Conservation (phyloP, 2,329 filamentous ascomycete genomes). For the Colletotrichum viniferum region DNA sequence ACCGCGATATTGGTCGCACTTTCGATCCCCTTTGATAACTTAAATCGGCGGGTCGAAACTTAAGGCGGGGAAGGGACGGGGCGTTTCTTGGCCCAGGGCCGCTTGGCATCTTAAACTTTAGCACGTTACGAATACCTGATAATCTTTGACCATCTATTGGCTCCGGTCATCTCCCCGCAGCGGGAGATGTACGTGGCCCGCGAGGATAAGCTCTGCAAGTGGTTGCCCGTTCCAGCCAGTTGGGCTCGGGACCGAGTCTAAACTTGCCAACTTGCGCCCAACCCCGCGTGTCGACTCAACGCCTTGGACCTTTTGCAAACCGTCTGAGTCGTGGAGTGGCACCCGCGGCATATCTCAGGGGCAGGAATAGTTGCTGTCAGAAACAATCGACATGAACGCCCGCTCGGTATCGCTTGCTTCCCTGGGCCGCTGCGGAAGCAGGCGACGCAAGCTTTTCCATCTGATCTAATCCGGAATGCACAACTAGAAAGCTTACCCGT, state of each 20-base stretch:
- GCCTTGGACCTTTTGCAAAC: too few species aligned
- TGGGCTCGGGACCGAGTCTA: background rate
- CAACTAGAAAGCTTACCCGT: background rate
- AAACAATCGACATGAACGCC: background rate
- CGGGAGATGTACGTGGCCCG: slow-evolving; percentile 17
- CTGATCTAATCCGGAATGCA: background rate
- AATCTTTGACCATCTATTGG: background rate
- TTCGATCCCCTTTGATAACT: background rate
- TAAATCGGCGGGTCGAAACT: background rate
- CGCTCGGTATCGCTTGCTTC: background rate
- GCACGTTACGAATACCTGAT: background rate
- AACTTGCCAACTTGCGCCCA: background rate
- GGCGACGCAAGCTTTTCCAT: background rate
- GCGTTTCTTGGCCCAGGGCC: background rate
- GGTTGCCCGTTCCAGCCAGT: background rate
- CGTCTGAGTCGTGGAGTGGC: background rate
- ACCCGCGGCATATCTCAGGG: background rate
- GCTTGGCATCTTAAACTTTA: background rate
- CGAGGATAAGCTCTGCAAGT: background rate
- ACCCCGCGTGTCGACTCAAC: background rate
- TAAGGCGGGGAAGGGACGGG: background rate
- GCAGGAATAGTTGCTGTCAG: slow-evolving; percentile 5
- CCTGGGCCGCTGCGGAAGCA: background rate
- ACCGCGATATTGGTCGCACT: background rate
- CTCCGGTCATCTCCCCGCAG: background rate